Base-by-base conservation (phyloP, 2,329 filamentous ascomycete species). In the Trichoderma sp. region DNA sequence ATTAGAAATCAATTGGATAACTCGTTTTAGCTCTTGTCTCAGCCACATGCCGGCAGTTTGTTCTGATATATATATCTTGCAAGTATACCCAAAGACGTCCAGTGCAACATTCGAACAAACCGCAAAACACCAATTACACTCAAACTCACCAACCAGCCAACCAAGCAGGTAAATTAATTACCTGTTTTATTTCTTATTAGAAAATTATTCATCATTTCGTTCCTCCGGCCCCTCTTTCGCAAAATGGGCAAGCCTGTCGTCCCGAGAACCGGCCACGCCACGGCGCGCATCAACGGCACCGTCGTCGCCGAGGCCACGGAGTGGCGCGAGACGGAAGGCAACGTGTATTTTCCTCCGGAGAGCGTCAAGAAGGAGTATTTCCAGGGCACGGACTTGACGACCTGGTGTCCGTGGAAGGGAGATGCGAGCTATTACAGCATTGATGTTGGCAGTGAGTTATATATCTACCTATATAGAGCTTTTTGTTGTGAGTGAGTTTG, bases 351-450 rank as follows among this genome's bases (percentile, higher is more conserved):
- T 76, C 85, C 85, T 56, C 84, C 83, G 0, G 80, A 82, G 8
- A 78, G 83, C 8, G 78, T 88, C 73, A 82, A 84, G 73, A 78
- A 81, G 39, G 80, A 84, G 70, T 81, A 81, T 74, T 83, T 89
- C 73, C 79, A 77, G 53, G 78, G 81, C 21, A 86, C 86, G 7
- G 79, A 82, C 15, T 82, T 84, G 12, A 82, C 80, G 56, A 88
- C 87, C 0, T 79, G 82, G 63, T 90, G 87, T 71, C 83, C 84
- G 0, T 89, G 87, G 86, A 90, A 89, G 77, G 88, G 88, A 3
- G 81, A 84, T 34, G 87, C 88, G 4, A 85, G 82, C 57, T 90
- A 90, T 77, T 89, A 89, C 77, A 86, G 83, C 26, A 78, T 90
- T 70, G 84, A 82, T 12, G 81, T 85, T 11, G 84, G 84, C 65